Evolutionary conservation across 1,284 basidiomycete genomes (phyloP).

Genomic region (Anthracocystis walkeri): DNA sequence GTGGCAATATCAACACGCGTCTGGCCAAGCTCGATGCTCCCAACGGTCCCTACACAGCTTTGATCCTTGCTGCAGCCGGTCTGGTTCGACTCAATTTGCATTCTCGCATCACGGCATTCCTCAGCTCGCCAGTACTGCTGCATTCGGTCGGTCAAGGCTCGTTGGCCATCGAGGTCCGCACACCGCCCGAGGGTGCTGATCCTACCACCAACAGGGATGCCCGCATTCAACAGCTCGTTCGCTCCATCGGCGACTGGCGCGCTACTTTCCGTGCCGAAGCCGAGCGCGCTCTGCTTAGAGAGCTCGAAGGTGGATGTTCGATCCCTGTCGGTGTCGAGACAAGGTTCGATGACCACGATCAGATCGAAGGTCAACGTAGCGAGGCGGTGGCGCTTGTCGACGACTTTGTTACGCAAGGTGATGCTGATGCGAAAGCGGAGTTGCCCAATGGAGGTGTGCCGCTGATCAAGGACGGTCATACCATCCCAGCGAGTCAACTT

Average conservation of each 20-base stretch:
- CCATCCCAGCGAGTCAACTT: slow-evolving; percentile 50
- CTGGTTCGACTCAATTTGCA: slow-evolving; percentile 82
- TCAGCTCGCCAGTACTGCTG: slow-evolving; percentile 79
- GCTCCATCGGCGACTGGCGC: slow-evolving; percentile 65
- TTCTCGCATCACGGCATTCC: slow-evolving; percentile 81
- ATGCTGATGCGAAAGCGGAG: slow-evolving; percentile 30
- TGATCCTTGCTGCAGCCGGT: slow-evolving; percentile 94
- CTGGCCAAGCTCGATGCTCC: slow-evolving; percentile 89
- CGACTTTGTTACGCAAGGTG: slow-evolving; percentile 41
- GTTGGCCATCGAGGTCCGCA: slow-evolving; percentile 86
- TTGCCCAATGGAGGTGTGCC: slow-evolving; percentile 46
- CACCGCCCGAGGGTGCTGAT: slow-evolving; percentile 60
- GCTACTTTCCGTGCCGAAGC: slow-evolving; percentile 62
- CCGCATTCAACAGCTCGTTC: slow-evolving; percentile 56
- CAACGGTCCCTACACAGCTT: slow-evolving; percentile 83
- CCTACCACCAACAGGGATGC: slow-evolving; percentile 61
- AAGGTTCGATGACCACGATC: slow-evolving; percentile 63
- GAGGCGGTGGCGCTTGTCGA: slow-evolving; percentile 55
- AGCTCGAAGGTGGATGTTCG: slow-evolving; percentile 94
- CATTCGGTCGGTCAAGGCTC: slow-evolving; percentile 96
- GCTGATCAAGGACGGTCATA: slow-evolving; percentile 48
- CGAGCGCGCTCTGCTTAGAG: slow-evolving; percentile 86
- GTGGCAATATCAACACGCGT: slow-evolving; percentile 76
- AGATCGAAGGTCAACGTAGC: slow-evolving; percentile 57
- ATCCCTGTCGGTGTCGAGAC: slow-evolving; percentile 92